Base-by-base conservation (phyloP, 495 filamentous ascomycete genomes). In the Letharia columbiana region DNA sequence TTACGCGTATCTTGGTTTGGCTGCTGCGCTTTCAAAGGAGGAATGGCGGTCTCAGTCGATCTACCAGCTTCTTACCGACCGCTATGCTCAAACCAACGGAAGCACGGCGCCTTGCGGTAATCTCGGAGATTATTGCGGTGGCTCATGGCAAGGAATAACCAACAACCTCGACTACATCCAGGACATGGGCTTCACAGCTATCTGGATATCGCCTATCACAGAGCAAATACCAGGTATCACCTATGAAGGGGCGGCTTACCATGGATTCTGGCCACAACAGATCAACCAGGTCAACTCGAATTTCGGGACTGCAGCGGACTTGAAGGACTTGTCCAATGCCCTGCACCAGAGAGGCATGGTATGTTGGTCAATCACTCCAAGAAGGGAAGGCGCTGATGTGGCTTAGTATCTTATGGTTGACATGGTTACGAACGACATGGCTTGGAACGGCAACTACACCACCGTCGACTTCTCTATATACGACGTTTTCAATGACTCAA, bases 151-250 rank as follows among this genome's bases (percentile, higher is more conserved):
- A 64, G 91, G 90, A 8, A 83, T 95, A 61, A 86, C 87, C 64
- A 82, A 87, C 42, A 80, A 79, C 73, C 68, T 81, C 23, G 78
- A 81, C 66, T 81, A 80, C 56, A 80, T 93, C 71, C 82, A 91
- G 70, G 79, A 80, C 63, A 89, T 93, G 86, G 89, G 91, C 20
- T 92, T 93, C 69, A 88, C 87, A 49, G 89, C 89, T 33, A 81
- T 92, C 58, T 93, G 90, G 90, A 94, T 92, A 62, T 89, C 87
- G 0, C 91, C 89, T 0, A 78, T 93, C 17, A 88, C 88, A 23
- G 75, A 78, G 49, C 83, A 91, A 64, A 70, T 91, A 20, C 72
- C 79, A 5, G 75, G 77, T 4, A 74, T 78, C 15, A 83, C 81
- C 15, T 62, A 70, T 0, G 80, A 86, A 65, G 85, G 86, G 28